These are phyloP conservation scores for Sarocladium oryzae DNA, from an alignment of 2,329 filamentous ascomycete genomes.

Conservation along the genomic window DNA sequence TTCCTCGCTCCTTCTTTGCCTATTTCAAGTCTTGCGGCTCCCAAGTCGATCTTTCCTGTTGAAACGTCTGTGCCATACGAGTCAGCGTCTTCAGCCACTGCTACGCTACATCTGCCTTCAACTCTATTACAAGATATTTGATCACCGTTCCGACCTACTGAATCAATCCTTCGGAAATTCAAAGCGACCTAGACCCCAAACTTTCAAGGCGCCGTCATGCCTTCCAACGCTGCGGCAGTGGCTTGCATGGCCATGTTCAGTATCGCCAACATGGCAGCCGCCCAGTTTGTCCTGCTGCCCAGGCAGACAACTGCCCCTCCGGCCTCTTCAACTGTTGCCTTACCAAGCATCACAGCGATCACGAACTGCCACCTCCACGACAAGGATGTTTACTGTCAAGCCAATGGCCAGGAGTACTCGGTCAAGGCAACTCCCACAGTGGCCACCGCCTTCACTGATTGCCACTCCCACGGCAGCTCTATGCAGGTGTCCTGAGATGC, in stretches of 20 bases:
- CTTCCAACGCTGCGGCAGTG: neutral
- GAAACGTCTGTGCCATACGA: neutral
- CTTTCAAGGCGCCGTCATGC: neutral
- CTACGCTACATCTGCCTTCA: neutral
- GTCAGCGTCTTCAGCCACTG: neutral
- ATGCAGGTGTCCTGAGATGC: conserved; percentile 35
- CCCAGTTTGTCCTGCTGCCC: neutral
- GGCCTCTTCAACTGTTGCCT: neutral
- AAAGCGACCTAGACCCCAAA: neutral
- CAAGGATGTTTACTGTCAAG: conserved; percentile 37
- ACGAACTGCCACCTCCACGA: conserved; percentile 37
- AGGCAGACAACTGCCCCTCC: neutral
- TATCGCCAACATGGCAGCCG: neutral
- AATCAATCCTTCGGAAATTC: neutral
- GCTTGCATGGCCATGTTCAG: neutral
- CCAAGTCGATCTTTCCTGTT: neutral
- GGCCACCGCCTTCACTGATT: conserved; percentile 55
- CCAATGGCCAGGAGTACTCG: conserved; percentile 34
- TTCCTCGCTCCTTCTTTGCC: neutral
- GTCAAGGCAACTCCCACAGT: conserved; percentile 43
- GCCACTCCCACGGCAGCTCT: conserved; percentile 54
- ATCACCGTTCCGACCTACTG: neutral
- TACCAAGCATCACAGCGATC: conserved; percentile 27
- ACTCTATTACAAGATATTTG: neutral
- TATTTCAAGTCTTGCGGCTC: neutral